Conservation (phyloP, 805 yeast genomes). For the Starmerella riodocensis region DNA sequence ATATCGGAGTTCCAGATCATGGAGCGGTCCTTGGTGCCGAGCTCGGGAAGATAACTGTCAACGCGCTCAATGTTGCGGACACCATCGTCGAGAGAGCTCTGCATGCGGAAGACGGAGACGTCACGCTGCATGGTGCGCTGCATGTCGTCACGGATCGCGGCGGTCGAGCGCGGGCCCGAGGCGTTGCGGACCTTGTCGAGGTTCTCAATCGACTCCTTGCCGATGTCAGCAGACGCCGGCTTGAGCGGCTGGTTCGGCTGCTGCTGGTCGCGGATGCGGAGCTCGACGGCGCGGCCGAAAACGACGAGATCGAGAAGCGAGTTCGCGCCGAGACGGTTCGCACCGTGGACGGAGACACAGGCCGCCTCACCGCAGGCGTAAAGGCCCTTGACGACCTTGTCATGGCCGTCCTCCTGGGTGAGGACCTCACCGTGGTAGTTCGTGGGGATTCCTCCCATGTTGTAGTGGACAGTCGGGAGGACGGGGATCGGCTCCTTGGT, state of each 20-base stretch:
- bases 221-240: constrained; percentile 73
- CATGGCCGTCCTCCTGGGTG: constrained; percentile 78
- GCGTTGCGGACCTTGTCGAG: constrained; percentile 82
- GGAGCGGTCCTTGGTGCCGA: constrained; percentile 85
- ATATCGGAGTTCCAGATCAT: constrained; percentile 98
- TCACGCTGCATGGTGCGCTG: constrained; percentile 94
- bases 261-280: constrained; percentile 71
- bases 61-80: constrained; percentile 62
- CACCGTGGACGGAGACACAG: constrained; percentile 98
- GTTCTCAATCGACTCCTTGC: constrained; percentile 79
- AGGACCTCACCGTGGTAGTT: constrained; percentile 92
- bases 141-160: constrained; percentile 82
- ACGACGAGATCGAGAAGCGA: constrained; percentile 92
- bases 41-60: constrained; percentile 58
- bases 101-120: constrained; percentile 92
- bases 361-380: constrained; percentile 98
- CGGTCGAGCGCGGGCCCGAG: constrained; percentile 66
- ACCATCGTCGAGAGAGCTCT: constrained; percentile 84
- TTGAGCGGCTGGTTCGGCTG: constrained; percentile 81
- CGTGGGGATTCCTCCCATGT: constrained; percentile 99
- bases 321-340: constrained; percentile 98
- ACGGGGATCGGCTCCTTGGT: constrained; percentile 99
- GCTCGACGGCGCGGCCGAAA: constrained; percentile 96
- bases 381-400: constrained; percentile 80
- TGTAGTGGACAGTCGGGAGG: constrained; percentile 95